A percentile compares a stretch with the other conserved stretches of the same genome.
phyloP scores from a whole-genome alignment of 768 basidiomycete species.

The Boletus sensibilis region DNA sequence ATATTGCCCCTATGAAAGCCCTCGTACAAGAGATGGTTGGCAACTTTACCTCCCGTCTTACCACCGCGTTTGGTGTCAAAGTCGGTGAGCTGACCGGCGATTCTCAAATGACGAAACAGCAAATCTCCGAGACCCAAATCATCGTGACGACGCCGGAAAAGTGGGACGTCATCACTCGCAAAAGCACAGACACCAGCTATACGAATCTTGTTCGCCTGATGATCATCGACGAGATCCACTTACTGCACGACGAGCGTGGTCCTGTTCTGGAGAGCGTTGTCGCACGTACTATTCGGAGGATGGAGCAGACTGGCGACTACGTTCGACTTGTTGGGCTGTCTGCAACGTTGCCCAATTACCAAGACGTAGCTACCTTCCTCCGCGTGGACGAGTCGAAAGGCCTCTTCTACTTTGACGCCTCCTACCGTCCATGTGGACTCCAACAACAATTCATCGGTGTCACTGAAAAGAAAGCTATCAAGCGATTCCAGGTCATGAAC shows the following conservation, averaged over 20 bases:
- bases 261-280: constrained; percentile 92
- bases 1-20: constrained; percentile 99
- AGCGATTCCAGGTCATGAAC: constrained; percentile 96
- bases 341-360: constrained; percentile 97
- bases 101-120: constrained; percentile 96
- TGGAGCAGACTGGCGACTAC: constrained; percentile 93
- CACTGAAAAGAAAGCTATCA: constrained; percentile 99
- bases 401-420: constrained; percentile 94
- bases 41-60: constrained; percentile 80
- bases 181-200: constrained; percentile 94
- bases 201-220: constrained; percentile 94
- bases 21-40: constrained; percentile 99
- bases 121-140: constrained; percentile 95
- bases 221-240: constrained; percentile 97
- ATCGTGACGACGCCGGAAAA: constrained; percentile 99
- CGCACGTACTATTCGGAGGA: constrained; percentile 84
- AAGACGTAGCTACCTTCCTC: constrained; percentile 96
- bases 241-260: constrained; percentile 96
- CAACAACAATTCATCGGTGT: constrained; percentile 97
- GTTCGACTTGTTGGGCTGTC: constrained; percentile 94
- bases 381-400: constrained; percentile 91
- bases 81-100: constrained; percentile 97
- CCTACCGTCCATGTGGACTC: constrained; percentile 90
- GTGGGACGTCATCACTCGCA: constrained; percentile 99
- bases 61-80: constrained; percentile 62